Conservation (phyloP, 176 grass and related monocot species). For the Chloris gayana region DNA sequence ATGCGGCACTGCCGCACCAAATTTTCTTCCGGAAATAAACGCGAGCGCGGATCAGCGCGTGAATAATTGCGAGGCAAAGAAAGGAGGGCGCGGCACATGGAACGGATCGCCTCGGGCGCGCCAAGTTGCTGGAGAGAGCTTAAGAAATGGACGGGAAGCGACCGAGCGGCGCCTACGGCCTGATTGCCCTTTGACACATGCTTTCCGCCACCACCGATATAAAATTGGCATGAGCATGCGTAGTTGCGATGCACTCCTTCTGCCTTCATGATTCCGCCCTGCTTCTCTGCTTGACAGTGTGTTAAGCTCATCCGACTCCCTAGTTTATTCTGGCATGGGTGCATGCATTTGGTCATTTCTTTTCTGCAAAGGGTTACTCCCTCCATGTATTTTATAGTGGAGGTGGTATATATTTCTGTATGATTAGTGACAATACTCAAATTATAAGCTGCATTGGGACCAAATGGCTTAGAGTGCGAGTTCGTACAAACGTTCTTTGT, state of each 20-base stretch:
- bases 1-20: too few species aligned
- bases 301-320: neutral
- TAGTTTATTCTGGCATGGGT: neutral
- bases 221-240: neutral
- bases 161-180: conserved; percentile 47
- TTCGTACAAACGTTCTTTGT: neutral
- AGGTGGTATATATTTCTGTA: neutral
- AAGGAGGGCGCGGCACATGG: conserved; percentile 29
- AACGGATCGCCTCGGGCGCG: conserved; percentile 20
- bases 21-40: neutral
- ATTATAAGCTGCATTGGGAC: conserved; percentile 11
- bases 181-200: conserved; percentile 65
- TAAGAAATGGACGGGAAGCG: conserved; percentile 33
- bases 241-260: conserved; percentile 19
- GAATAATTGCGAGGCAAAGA: conserved; percentile 28
- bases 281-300: neutral
- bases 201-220: conserved; percentile 18
- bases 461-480: neutral
- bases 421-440: neutral
- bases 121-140: conserved; percentile 26
- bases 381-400: too few species aligned
- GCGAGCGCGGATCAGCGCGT: neutral
- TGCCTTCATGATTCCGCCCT: neutral
- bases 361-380: neutral
- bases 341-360: neutral